Conservation (phyloP, 2,329 filamentous ascomycete genomes). For the Botrytis deweyae region DNA sequence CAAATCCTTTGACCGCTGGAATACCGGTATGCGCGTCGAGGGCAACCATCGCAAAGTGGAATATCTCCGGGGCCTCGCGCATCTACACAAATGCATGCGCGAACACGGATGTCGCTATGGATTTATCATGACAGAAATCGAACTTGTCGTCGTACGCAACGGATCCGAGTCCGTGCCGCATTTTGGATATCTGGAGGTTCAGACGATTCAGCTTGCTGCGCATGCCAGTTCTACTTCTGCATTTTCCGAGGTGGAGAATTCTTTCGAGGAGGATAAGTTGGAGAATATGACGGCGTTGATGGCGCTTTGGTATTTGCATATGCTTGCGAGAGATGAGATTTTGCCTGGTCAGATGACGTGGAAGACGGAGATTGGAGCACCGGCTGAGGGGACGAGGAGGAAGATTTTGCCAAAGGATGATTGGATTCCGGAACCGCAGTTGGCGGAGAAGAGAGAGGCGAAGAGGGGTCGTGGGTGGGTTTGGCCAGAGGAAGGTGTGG, state of each 20-base stretch:
- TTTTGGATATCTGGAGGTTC: conserved; percentile 85
- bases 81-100: conserved; percentile 88
- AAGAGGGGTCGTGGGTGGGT: conserved; percentile 75
- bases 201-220: conserved; percentile 57
- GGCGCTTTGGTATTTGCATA: conserved; percentile 76
- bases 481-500: conserved; percentile 70
- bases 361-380: conserved; percentile 71
- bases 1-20: conserved; percentile 91
- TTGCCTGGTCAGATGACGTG: conserved; percentile 60
- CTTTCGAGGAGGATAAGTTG: conserved; percentile 41
- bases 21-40: conserved; percentile 88
- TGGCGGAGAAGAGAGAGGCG: conserved; percentile 72
- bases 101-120: conserved; percentile 91
- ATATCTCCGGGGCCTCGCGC: conserved; percentile 82
- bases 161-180: conserved; percentile 70
- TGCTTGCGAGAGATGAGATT: conserved; percentile 63
- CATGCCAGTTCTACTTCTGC: conserved; percentile 26
- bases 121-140: conserved; percentile 95
- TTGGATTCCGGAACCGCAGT: conserved; percentile 74
- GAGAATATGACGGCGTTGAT: conserved; percentile 72
- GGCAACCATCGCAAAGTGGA: conserved; percentile 81
- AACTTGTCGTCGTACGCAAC: conserved; percentile 85
- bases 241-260: conserved; percentile 22
- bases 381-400: conserved; percentile 68
- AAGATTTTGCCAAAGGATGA: conserved; percentile 68